phyloP scores from a whole-genome alignment of 73 alveolate species.

The Paramecium caudatum region DNA sequence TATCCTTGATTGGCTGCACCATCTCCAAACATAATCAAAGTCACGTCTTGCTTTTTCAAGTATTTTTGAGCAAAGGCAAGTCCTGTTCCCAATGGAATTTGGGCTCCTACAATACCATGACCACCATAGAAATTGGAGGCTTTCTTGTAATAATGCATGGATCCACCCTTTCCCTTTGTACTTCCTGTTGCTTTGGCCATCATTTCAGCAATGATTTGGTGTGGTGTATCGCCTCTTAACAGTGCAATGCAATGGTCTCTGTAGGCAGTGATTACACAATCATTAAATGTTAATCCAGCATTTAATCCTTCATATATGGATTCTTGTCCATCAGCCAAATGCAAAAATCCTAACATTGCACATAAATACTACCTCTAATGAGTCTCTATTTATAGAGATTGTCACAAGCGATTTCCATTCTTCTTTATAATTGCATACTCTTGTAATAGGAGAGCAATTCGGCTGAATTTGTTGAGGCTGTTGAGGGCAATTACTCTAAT shows the following conservation, averaged over 20 bases:
- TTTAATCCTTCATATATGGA: slow-evolving; percentile 5
- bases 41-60: slow-evolving; percentile 77
- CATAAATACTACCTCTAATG: slow-evolving; percentile 94
- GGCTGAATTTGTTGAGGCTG: slow-evolving; percentile 1
- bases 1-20: slow-evolving; percentile 96
- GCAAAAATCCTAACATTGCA: slow-evolving; percentile 59
- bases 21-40: slow-evolving; percentile 92
- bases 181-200: slow-evolving; percentile 89
- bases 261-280: slow-evolving; percentile 88
- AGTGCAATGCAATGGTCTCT: slow-evolving; percentile 91
- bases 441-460: slow-evolving; percentile 83
- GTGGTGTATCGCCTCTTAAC: slow-evolving; percentile 88
- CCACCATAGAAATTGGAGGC: slow-evolving; percentile 91
- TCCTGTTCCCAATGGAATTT: slow-evolving; percentile 93
- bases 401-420: slow-evolving; percentile 88
- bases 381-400: slow-evolving; percentile 84
- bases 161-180: slow-evolving; percentile 94
- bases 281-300: slow-evolving; percentile 77
- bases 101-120: slow-evolving; percentile 93
- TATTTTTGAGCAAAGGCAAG: slow-evolving; percentile 90
- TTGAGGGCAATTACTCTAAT: not conserved
- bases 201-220: slow-evolving; percentile 89
- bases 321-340: slow-evolving; percentile 46
- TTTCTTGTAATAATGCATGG: slow-evolving; percentile 91
- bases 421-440: slow-evolving; percentile 81